Conservation (phyloP, 2,329 filamentous ascomycete genomes). For the Paecilomyces dactylethromorphus region DNA sequence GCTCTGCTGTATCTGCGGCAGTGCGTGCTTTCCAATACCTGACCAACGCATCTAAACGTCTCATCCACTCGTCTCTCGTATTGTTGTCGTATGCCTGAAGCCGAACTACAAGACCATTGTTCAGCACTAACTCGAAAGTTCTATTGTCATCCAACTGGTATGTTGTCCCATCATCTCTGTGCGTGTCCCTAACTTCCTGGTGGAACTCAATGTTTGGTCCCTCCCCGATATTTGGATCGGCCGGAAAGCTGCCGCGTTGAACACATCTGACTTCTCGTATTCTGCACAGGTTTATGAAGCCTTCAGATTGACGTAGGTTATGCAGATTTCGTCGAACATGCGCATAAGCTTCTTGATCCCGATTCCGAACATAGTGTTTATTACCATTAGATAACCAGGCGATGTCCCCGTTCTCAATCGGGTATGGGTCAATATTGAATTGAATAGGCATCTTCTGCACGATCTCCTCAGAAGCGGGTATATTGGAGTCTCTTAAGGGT, state of each 20-base stretch:
- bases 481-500: slow-evolving; percentile 32
- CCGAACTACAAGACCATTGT: slow-evolving; percentile 56
- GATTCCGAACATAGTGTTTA: slow-evolving; percentile 39
- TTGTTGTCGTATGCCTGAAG: slow-evolving; percentile 53
- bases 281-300: slow-evolving; percentile 56
- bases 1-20: slow-evolving; percentile 50
- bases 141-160: slow-evolving; percentile 50
- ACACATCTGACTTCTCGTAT: slow-evolving; percentile 53
- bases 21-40: slow-evolving; percentile 57
- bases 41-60: slow-evolving; percentile 48
- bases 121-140: slow-evolving; percentile 56
- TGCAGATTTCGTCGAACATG: slow-evolving; percentile 54
- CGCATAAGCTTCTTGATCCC: slow-evolving; percentile 54
- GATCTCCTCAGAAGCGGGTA: slow-evolving; percentile 51
- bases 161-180: slow-evolving; percentile 47
- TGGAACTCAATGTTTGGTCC: slow-evolving; percentile 53
- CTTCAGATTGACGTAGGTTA: slow-evolving; percentile 54
- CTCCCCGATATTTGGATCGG: slow-evolving; percentile 45
- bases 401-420: slow-evolving; percentile 47
- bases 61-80: slow-evolving; percentile 58
- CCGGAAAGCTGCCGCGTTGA: slow-evolving; percentile 44
- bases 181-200: slow-evolving; percentile 39
- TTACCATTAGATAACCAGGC: slow-evolving; percentile 50
- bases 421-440: slow-evolving; percentile 57
- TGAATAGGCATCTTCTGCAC: slow-evolving; percentile 52